Base-by-base conservation (phyloP, 78 protist genomes). In the Polysphondylium violaceum region DNA sequence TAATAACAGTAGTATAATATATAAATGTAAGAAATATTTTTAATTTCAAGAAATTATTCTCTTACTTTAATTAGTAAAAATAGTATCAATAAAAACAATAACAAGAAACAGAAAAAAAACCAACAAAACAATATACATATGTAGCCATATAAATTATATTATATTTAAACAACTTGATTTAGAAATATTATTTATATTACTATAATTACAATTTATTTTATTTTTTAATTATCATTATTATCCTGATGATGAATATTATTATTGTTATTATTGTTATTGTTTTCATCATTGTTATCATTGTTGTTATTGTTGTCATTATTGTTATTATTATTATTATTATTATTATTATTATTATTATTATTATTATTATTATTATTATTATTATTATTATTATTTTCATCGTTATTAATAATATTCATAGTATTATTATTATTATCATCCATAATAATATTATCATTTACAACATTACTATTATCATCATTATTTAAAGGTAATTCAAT, bases 401-500 rank as follows among this genome's bases (percentile, higher is more conserved):
- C 14, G 4, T 19, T 60, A 60, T 60, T 59, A 59, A 29, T 2
- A 25, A 59, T 23, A 25, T 29, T 60, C 1, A 60, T 5, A 60
- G 25, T 16, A 56, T 56, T 56, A 12, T 56, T 56, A 16, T 56
- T 60, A 29, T 3, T 60, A 29, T 6, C 21, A 47, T 47, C 11
- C 23, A 14, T 47, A 47, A 14, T 47, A 11, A 14, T 47, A 47
- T 47, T 47, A 47, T 47, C 53, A 67, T 40, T 40, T 31, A n/a
- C 23, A n/a, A 40, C 6, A 11, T 33, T 17, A 17, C 7, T 67
- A 4, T 25, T 25, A 41, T 43, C 35, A 25, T 41, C 36, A 68
- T 68, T 68, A 41, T 68, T 68, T 68, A 41, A 68, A 14, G 53
- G 53, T 41, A 68, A 12, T 68, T 68, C 77, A 21, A 31, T 38